Evolutionary conservation across 345 rosid species (phyloP), one percentile per base, ranked within the genome.

Genomic region (Ricinus communis): DNA sequence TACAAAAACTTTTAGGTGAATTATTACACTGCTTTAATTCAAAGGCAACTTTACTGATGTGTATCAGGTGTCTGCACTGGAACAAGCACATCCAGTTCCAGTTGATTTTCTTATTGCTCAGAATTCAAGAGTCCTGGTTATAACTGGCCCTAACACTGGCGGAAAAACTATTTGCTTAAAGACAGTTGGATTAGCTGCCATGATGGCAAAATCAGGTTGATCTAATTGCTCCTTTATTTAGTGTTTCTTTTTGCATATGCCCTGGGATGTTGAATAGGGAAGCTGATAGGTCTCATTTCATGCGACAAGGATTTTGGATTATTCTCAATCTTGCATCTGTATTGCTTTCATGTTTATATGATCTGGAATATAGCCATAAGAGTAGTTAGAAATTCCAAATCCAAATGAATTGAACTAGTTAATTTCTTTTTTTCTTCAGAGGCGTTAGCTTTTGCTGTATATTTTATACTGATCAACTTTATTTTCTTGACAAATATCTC

Each of bases 71-170:
- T 70, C 78, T 51, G 82, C 77, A 12, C 58, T 82, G 71, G 83
- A 93, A 79, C 78, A 75, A 72, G 73, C 82, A 71, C 81, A 50
- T 8, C 97, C 97, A 62, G 85, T 94, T 61, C 93, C 98, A 45
- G 85, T 85, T 82, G 96, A 91, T 79, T 82, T 94, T 72, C 84
- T 80, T 73, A 84, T 94, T 74, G 56, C 88, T 59, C 71, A 58
- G 67, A 87, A 82, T 71, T 90, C 95, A 30, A 88, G 81, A 79
- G 96, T 94, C 74, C 84, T 91, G 72, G 81, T 91, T 66, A 86
- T 94, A 71, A 94, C 97, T 22, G 97, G 97, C 67, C 97, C 98
- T n/a, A 94, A 91, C 74, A 94, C 96, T 8, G 98, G 98, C 60
- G 97, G 98, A 62, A 91, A 91, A 87, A 94, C 97, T 53, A 87